Evolutionary conservation across 352 stramenopile genomes (phyloP), one percentile per base, ranked within the genome.

Genomic region (Phytophthora quininea): DNA sequence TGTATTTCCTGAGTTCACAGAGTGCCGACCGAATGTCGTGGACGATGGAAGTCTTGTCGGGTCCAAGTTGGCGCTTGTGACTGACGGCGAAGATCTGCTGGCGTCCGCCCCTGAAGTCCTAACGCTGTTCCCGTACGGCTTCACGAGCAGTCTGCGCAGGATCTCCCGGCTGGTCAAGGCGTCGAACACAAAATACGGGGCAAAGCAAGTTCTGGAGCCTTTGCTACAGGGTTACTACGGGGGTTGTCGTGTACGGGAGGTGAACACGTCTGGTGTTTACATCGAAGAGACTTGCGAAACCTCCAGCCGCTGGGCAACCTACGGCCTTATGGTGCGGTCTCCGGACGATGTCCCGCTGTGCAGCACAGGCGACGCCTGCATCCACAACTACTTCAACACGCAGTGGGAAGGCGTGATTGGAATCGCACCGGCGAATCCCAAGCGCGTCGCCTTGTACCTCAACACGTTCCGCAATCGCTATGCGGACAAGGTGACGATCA

Each of bases 261-360:
- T 54, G 7, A 62, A 6, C 35, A 40, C 35, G 35, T 40, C 35
- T 40, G 35, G 6, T 11, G 37, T 71, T 10, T 71, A 32, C 32
- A 52, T 71, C 30, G 63, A 71, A 31, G 31, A 51, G 4, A n/a
- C 31, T 14, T 71, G 63, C n/a, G n/a, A 53, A 9, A 3, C 49
- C 1, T 29, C 48, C 2, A 32, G 19, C 0, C 63, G 65, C 19
- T 71, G 62, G 62, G 54, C 51, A n/a, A 43, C 37, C 32, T 69
- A 64, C 31, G 62, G 62, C 0, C 46, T 71, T 1, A 50, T 71
- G 55, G 15, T 71, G 1, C 63, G 65, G 19, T 65, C 15, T 2
- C 63, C 63, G 3, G 63, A 71, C 6, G 63, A 65, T 27, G 37
- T 71, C 12, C 55, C 56, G 12, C 33, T 69, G 12, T 69, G 62